Conservation (phyloP, 108 stramenopile genomes). For the Pinguiococcus pyrenoidosus region DNA sequence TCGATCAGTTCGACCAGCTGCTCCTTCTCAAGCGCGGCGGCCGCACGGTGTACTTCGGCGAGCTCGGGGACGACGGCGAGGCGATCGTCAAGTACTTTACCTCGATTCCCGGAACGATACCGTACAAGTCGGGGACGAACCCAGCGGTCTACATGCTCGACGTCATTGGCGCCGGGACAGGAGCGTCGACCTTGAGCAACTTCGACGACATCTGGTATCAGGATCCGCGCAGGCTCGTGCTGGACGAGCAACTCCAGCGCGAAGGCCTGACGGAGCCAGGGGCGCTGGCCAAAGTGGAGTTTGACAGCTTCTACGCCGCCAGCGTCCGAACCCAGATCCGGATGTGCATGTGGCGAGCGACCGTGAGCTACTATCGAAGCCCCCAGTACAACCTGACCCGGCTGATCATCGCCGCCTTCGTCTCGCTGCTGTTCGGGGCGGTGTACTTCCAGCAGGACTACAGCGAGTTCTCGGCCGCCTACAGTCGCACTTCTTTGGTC, state of each 20-base stretch:
- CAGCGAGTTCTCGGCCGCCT: no score
- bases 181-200: neutral
- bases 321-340: neutral
- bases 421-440: constrained; percentile 34
- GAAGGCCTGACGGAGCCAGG: no score
- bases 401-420: constrained; percentile 9
- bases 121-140: constrained; percentile 42
- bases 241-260: no score
- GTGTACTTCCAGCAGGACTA: constrained; percentile 9
- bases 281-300: neutral
- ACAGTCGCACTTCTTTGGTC: no score
- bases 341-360: constrained; percentile 14
- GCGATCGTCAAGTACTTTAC: constrained; percentile 29
- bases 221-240: no score
- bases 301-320: constrained; percentile 12
- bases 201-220: no score
- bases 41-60: constrained; percentile 32
- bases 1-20: constrained; percentile 56
- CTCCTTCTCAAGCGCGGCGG: constrained; percentile 50
- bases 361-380: constrained; percentile 34
- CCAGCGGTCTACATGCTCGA: constrained; percentile 73
- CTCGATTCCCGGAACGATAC: constrained; percentile 20
- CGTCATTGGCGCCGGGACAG: constrained; percentile 41
- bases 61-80: constrained; percentile 10
- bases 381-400: constrained; percentile 37